Base-by-base conservation (phyloP, 2,329 filamentous ascomycete species). In the Trichoderma sp. region DNA sequence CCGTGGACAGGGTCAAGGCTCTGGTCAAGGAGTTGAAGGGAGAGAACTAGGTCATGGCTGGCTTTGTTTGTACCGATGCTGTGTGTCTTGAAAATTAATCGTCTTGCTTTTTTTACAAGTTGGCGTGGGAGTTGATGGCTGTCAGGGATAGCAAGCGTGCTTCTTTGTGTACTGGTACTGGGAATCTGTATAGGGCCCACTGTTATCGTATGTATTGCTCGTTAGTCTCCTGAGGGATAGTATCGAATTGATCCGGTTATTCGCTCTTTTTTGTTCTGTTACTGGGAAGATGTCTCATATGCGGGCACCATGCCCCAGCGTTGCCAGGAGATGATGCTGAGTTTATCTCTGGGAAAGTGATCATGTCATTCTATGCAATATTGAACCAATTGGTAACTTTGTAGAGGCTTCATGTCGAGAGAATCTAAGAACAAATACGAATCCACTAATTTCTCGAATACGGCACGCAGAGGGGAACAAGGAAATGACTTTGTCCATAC, bases 1-100 rank as follows among this genome's bases (percentile, higher is more conserved):
- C 96, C 6, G 89, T 96, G 33, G 91, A 94, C 18, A 91, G 91
- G 29, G 95, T 97, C 27, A 91, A 92, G 87, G 90, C 91, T 81
- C 84, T 98, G 59, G 91, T 95, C 33, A 87, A 88, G 74, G 84
- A 85, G 71, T 80, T 84, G 68, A 79, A 79, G 77, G 79, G 79
- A 73, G 80, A 76, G 74, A 74, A 72, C 63, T 68, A 63, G 63
- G 45, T 50, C 31, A 16, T 35, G n/a, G 6, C 3, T 64, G 50
- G 7, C 71, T 38, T 67, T 41, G 21, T 24, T 66, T 56, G n/a
- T 14, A 33, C 50, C 38, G 27, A 11, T 65, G 31, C 33, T 16
- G 31, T 53, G 16, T n/a, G n/a, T 38, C 41, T 38, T 56, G 59
- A 45, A 62, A 63, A 53, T 29, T 73, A 18, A 56, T 73, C 29